Percentiles rank a stretch among this genome's conserved stretches.
Conservation (phyloP, 805 yeast species). For the Candida koratica region DNA sequence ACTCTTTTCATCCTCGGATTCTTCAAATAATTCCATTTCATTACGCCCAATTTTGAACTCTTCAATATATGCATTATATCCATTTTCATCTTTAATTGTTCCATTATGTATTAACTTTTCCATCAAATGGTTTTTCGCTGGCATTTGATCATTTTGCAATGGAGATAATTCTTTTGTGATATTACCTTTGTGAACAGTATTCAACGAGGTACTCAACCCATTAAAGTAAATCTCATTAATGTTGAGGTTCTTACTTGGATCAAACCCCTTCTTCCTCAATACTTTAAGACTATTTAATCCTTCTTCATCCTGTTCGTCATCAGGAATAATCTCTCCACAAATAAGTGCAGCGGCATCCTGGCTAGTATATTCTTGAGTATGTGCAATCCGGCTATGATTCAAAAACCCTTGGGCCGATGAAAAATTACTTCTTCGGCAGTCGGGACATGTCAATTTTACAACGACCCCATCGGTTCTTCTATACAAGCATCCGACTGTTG, state of each 20-base stretch:
- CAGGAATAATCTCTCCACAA: constrained; percentile 56
- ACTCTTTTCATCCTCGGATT: constrained; percentile 21
- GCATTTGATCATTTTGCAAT: constrained; percentile 10
- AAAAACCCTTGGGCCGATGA: constrained; percentile 78
- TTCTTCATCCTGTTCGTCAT: constrained; percentile 54
- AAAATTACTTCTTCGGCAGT: constrained; percentile 65
- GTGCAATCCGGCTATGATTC: constrained; percentile 73
- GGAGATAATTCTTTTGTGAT: constrained; percentile 16
- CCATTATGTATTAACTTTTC: constrained; percentile 35
- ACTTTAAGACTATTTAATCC: constrained; percentile 38
- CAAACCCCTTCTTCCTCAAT: constrained; percentile 33
- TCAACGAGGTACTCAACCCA: constrained; percentile 26
- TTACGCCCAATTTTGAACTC: constrained; percentile 9
- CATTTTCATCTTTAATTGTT: constrained; percentile 20
- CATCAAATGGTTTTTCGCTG: constrained; percentile 27
- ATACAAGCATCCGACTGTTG: constrained; percentile 48
- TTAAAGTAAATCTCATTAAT: constrained; percentile 34
- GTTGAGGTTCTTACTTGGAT: constrained; percentile 42
- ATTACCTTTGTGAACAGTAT: constrained; percentile 22
- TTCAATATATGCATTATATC: constrained; percentile 11
- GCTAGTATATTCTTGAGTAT: constrained; percentile 62
- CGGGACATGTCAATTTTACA: constrained; percentile 64
- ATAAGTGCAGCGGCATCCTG: constrained; percentile 72
- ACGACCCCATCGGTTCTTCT: constrained; percentile 67
- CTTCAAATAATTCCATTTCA: constrained; percentile 27